A percentile compares a stretch with the other conserved stretches of the same genome.
phyloP scores from a whole-genome alignment of 2,329 filamentous ascomycete genomes.

The Diatrype stigma region DNA sequence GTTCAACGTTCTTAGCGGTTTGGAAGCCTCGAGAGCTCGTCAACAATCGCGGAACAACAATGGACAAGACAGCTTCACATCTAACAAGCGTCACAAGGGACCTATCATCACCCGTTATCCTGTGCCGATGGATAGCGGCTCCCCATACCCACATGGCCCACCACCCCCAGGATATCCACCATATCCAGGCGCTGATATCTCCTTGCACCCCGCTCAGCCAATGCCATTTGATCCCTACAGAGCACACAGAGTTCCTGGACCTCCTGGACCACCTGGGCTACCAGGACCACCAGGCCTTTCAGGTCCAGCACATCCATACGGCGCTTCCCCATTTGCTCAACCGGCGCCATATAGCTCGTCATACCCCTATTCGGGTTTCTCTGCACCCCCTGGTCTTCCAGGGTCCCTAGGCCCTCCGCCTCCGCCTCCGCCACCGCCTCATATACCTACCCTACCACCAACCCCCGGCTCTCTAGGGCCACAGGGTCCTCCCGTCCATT shows the following conservation, averaged over 20 bases:
- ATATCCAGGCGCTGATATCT: slow-evolving; percentile 7
- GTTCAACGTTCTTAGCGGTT: slow-evolving; percentile 17
- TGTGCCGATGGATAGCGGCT: slow-evolving; percentile 18
- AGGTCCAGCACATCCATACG: neutral
- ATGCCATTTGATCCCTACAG: neutral
- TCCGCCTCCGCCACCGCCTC: neutral
- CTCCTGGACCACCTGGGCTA: neutral
- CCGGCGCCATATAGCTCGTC: neutral
- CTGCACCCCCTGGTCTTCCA: neutral
- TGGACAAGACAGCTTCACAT: slow-evolving; percentile 14
- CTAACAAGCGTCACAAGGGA: slow-evolving; percentile 23
- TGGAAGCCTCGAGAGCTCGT: slow-evolving; percentile 26
- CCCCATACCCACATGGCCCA: slow-evolving; percentile 14
- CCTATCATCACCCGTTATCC: slow-evolving; percentile 29
- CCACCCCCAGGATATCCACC: slow-evolving; percentile 11
- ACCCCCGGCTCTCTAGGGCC: neutral
- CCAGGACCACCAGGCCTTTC: neutral
- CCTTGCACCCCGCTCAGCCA: neutral
- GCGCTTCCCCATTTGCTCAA: neutral
- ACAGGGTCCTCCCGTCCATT: neutral
- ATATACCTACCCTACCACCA: neutral
- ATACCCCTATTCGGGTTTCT: neutral
- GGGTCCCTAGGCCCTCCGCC: neutral
- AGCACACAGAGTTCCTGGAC: neutral
- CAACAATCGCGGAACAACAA: slow-evolving; percentile 20